Percentiles rank a stretch among this genome's conserved stretches.
These are phyloP conservation scores for Huntiella abstrusa DNA, from an alignment of 2,329 filamentous ascomycete species.

Conservation along the genomic window DNA sequence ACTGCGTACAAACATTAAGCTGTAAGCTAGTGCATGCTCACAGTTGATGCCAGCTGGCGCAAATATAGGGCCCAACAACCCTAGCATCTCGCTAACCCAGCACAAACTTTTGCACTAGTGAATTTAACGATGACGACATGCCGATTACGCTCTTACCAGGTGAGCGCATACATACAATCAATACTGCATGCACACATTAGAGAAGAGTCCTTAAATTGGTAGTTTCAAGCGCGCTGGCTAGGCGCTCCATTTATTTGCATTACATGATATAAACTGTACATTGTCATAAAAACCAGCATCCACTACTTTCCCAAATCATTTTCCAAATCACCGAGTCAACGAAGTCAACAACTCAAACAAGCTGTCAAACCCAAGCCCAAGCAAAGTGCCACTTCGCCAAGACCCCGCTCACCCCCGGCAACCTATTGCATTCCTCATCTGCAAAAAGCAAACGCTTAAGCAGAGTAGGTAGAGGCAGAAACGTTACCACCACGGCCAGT, in stretches of 20 bases:
- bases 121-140: too few species aligned
- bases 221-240: neutral
- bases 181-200: neutral
- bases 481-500: constrained; percentile 95
- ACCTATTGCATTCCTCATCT: constrained; percentile 1
- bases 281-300: constrained; percentile 10
- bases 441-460: constrained; percentile 36
- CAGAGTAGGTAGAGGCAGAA: constrained; percentile 92
- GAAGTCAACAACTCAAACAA: neutral
- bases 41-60: too few species aligned
- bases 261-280: constrained; percentile 10
- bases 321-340: constrained; percentile 3
- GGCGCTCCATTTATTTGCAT: constrained; percentile 8
- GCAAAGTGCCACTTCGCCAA: too few species aligned
- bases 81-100: too few species aligned
- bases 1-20: too few species aligned
- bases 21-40: too few species aligned
- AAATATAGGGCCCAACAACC: too few species aligned
- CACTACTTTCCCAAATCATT: constrained; percentile 7
- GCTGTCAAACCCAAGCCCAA: too few species aligned
- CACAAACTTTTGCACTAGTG: too few species aligned
- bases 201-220: neutral
- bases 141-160: too few species aligned
- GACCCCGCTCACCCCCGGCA: neutral
- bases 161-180: too few species aligned